Evolutionary conservation across 2,329 filamentous ascomycete genomes (phyloP), one percentile per base, ranked within the genome.

Genomic region (Incumbomyces lentus): DNA sequence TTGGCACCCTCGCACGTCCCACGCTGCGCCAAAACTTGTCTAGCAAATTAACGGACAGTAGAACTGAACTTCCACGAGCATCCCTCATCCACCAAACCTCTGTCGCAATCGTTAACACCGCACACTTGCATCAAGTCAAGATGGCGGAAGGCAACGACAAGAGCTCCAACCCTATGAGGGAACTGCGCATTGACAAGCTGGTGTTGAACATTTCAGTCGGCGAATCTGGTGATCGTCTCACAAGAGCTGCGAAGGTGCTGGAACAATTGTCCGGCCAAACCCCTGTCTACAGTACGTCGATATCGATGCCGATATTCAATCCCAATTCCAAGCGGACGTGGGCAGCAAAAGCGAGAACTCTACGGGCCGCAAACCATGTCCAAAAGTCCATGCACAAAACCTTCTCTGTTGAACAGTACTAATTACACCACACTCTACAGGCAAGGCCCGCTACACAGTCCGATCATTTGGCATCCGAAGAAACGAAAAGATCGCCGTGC

Each of bases 141-240:
- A 68, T 71, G 63, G 76, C 84, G 72, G 86, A 90, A 71, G 66
- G 67, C 65, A 75, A 73, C 65, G 75, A 79, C 65, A 95, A 96
- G 81, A 71, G 78, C 71, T 76, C 79, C 72, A 98, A 98, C 82
- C 90, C 92, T 78, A 98, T 98, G 92, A 86, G 89, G 79, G 90
- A 98, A 79, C 86, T 96, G 71, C 87, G 88, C 79, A 92, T 95
- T 76, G 87, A 94, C 78, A 95, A 95, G 81, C 86, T 95, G 72
- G 89, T 95, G 73, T 86, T 95, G 71, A 95, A 95, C 84, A 95
- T 95, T 76, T 95, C 86, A 64, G 92, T 98, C 66, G 92, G 92
- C 76, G 92, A 98, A 81, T 96, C 90, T 84, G 92, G 92, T 86
- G 92, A 98, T 78, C 94, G 92, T 83, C 84, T 98, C 70, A 98